A percentile compares a stretch with the other conserved stretches of the same genome.
These are phyloP conservation scores for Pseudopithomyces chartarum DNA, from an alignment of 2,329 filamentous ascomycete species.

Conservation along the genomic window DNA sequence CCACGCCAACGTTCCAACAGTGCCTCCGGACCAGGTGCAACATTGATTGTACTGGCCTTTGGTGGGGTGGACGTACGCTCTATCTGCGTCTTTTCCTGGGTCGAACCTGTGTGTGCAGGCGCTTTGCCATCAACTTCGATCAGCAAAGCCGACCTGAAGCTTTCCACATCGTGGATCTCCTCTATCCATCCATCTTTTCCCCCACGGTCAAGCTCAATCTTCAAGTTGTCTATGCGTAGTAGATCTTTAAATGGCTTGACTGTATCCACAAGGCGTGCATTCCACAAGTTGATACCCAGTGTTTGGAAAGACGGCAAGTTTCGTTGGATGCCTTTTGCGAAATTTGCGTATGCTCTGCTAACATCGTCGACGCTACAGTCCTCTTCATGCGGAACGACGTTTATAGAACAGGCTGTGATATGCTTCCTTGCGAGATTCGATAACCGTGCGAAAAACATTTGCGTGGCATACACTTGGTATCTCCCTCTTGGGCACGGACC, in stretches of 20 bases:
- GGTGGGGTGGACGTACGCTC: not conserved
- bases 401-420: conserved; percentile 27
- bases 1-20: not conserved
- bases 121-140: not conserved
- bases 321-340: conserved; percentile 22
- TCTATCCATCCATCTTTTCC: not conserved
- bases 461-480: conserved; percentile 41
- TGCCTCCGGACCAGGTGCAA: not conserved
- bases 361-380: conserved; percentile 23
- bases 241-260: conserved; percentile 6
- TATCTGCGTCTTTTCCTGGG: not conserved
- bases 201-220: conserved; percentile 10
- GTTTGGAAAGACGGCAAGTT: conserved; percentile 19
- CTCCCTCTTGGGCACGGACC: conserved; percentile 38
- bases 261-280: conserved; percentile 10
- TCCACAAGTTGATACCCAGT: conserved; percentile 25
- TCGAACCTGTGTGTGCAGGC: not conserved
- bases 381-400: conserved; percentile 36
- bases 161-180: not conserved
- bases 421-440: conserved; percentile 18
- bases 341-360: conserved; percentile 19
- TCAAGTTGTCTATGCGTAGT: conserved; percentile 14
- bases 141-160: not conserved
- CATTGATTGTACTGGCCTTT: not conserved
- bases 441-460: conserved; percentile 26